Base-by-base conservation (phyloP, 306 rosid species). In the Coriaria nepalensis region DNA sequence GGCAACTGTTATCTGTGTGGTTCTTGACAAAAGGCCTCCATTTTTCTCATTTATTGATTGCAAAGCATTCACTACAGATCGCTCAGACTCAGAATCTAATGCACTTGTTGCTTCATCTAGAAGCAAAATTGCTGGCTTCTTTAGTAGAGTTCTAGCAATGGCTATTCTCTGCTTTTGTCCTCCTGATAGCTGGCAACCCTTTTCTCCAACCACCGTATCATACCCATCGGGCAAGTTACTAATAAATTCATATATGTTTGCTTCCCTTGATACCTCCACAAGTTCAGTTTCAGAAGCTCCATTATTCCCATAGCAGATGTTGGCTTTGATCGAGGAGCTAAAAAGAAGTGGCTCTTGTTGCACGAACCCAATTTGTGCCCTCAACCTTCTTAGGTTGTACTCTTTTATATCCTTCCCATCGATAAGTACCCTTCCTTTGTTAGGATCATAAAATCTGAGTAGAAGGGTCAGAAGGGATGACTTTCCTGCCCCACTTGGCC, bases 41-140 rank as follows among this genome's bases (percentile, higher is more conserved):
- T 50, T 74, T 50, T 68, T 72, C 60, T 37, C 51, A 40, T 62
- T 69, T 51, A 74, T 70, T 20, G 84, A 64, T 53, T 62, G 78
- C 66, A 86, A 62, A 57, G 96, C 82, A 7, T 51, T 77, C 47
- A 82, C 72, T 10, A 82, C 63, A 47, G 58, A 65, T 77, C 70
- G 71, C 69, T 86, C 96, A 10, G 94, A 82, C 53, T 86, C 90
- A 5, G 83, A 79, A 79, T 86, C 94, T 12, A 86, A 84, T 38
- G 94, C 90, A 74, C 96, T 86, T 33, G 96, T 86, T 74, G 96
- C 94, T 79, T 86, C 94, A 40, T 86, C 96, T 4, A 86, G 76
- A 12, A 82, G 86, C 63, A 82, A 61, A 45, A 82, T 77, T 62
- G 81, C 59, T 37, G 93, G 96, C 65, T 62, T 78, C 74, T 86